phyloP scores from a whole-genome alignment of 78 protist species.

The Dictyostelium firmibasis region DNA sequence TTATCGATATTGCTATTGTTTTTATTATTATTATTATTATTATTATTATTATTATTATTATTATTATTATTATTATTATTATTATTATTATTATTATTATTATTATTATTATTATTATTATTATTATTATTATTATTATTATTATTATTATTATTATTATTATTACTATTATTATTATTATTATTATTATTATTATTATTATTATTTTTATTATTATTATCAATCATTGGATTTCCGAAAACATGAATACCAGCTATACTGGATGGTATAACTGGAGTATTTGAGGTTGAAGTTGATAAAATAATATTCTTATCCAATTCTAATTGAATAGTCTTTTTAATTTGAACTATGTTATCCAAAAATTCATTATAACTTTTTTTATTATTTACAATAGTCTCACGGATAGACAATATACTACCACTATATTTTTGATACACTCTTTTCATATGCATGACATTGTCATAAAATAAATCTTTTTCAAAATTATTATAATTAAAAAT shows the following conservation, averaged over 20 bases:
- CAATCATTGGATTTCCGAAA: no score
- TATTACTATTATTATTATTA: not conserved
- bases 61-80: no score
- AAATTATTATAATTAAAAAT: not conserved
- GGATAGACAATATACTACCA: not conserved
- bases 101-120: no score
- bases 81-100: no score
- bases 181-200: not conserved
- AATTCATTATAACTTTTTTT: not conserved
- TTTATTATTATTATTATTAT: not conserved
- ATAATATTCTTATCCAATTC: not conserved
- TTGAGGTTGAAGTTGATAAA: not conserved
- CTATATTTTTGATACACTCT: not conserved
- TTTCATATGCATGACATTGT: not conserved
- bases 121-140: no score
- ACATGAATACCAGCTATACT: not conserved
- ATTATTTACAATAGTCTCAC: not conserved
- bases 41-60: not conserved
- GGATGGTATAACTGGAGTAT: not conserved
- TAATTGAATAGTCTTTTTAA: not conserved
- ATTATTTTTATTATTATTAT: not conserved
- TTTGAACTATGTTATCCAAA: not conserved
- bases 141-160: not conserved
- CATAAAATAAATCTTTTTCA: not conserved
- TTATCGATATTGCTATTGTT: not conserved